Percentiles rank a stretch among this genome's conserved stretches.
phyloP scores from a whole-genome alignment of 2,329 filamentous ascomycete species.

The Eutypa lata region DNA sequence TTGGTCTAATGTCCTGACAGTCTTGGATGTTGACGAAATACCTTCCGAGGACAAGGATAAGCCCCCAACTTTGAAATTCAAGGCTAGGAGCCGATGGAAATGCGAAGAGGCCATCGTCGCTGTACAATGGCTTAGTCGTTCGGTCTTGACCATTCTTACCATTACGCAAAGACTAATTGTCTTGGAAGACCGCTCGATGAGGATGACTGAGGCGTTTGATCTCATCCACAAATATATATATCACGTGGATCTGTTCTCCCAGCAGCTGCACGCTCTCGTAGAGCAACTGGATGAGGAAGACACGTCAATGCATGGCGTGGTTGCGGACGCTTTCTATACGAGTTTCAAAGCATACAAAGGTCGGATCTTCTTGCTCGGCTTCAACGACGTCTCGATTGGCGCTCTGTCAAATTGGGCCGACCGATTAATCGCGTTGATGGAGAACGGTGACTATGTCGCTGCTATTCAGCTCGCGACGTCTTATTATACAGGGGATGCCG shows the following conservation, averaged over 20 bases:
- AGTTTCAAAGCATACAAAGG: conserved; percentile 96
- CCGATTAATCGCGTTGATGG: conserved; percentile 87
- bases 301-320: conserved; percentile 86
- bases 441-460: conserved; percentile 90
- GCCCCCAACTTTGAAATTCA: conserved; percentile 75
- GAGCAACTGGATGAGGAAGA: conserved; percentile 88
- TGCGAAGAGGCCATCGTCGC: conserved; percentile 94
- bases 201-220: conserved; percentile 93
- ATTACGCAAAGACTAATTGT: conserved; percentile 93
- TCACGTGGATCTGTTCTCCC: conserved; percentile 85
- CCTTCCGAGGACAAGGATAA: conserved; percentile 69
- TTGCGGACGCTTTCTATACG: conserved; percentile 97
- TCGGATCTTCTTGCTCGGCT: conserved; percentile 86
- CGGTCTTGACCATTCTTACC: conserved; percentile 85
- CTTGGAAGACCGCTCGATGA: conserved; percentile 82
- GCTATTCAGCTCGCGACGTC: conserved; percentile 87
- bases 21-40: conserved; percentile 81
- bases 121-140: conserved; percentile 93
- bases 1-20: conserved; percentile 96
- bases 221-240: conserved; percentile 89
- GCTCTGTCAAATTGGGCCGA: conserved; percentile 97
- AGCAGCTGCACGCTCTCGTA: conserved; percentile 78
- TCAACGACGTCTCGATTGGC: conserved; percentile 88
- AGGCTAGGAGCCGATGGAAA: conserved; percentile 81
- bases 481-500: conserved; percentile 87